Conservation (phyloP, 768 basidiomycete genomes). For the Lactifluus hygrophoroides region DNA sequence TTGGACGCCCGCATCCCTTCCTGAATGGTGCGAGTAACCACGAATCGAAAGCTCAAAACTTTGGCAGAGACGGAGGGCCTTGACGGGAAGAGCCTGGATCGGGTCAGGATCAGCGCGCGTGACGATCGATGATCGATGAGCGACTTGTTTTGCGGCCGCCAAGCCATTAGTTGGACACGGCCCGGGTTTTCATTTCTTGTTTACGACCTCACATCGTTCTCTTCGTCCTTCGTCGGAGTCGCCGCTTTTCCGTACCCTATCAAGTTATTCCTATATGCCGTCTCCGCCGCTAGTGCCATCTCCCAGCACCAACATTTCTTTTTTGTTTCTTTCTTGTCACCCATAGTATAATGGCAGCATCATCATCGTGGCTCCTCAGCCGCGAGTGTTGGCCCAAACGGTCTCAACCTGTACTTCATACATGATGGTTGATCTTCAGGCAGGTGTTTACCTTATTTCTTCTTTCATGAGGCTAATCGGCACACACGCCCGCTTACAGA, state of each 20-base stretch:
- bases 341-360: conserved; percentile 11
- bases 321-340: background rate
- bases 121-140: no score
- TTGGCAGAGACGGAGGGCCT: no score
- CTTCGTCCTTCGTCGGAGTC: no score
- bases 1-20: no score
- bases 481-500: conserved; percentile 39
- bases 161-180: no score
- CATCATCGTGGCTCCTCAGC: conserved; percentile 5
- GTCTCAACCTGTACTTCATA: background rate
- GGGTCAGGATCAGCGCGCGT: no score
- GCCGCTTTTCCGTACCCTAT: background rate
- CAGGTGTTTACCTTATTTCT: conserved; percentile 32
- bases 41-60: no score
- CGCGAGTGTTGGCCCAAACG: conserved; percentile 3
- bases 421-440: conserved; percentile 67
- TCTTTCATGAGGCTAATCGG: conserved; percentile 1
- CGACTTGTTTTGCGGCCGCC: no score
- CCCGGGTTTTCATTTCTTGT: no score
- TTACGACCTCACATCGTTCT: no score
- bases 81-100: no score
- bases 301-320: background rate
- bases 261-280: conserved; percentile 1
- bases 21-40: no score
- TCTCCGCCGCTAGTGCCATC: background rate